Percentiles rank a stretch among this genome's conserved stretches.
Evolutionary conservation across 2,329 filamentous ascomycete species (phyloP).

Genomic region (Penicillium concentricum): DNA sequence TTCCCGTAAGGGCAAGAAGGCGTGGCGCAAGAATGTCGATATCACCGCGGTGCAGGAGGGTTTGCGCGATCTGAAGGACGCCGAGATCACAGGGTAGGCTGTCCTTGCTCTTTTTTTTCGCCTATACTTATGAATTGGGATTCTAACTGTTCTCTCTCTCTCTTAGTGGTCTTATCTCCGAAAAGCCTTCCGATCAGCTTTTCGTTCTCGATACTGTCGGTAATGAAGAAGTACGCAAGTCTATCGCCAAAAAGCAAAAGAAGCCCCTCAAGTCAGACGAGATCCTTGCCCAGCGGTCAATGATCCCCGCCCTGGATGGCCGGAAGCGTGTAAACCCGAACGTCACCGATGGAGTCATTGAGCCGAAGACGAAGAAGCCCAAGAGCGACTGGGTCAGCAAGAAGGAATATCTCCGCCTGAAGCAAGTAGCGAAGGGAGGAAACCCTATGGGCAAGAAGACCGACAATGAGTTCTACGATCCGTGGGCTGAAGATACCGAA

Average conservation of each 20-base stretch:
- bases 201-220: conserved; percentile 80
- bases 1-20: conserved; percentile 96
- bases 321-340: conserved; percentile 73
- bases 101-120: not conserved
- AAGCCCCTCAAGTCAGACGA: conserved; percentile 88
- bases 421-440: conserved; percentile 71
- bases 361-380: conserved; percentile 66
- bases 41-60: conserved; percentile 81
- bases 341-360: conserved; percentile 70
- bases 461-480: conserved; percentile 65
- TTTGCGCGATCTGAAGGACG: conserved; percentile 78
- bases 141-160: conserved; percentile 9
- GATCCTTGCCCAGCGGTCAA: conserved; percentile 82
- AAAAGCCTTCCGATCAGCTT: conserved; percentile 78
- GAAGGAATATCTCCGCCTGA: conserved; percentile 77
- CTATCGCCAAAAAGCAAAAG: conserved; percentile 68
- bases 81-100: conserved; percentile 81
- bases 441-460: conserved; percentile 53
- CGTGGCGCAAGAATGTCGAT: conserved; percentile 98
- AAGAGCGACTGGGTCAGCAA: conserved; percentile 77
- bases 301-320: conserved; percentile 72
- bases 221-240: conserved; percentile 64
- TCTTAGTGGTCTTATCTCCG: conserved; percentile 74
- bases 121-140: conserved; percentile 1
- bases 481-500: conserved; percentile 64